Evolutionary conservation across 2,329 filamentous ascomycete genomes (phyloP).

Genomic region (Cladosporium sp.): DNA sequence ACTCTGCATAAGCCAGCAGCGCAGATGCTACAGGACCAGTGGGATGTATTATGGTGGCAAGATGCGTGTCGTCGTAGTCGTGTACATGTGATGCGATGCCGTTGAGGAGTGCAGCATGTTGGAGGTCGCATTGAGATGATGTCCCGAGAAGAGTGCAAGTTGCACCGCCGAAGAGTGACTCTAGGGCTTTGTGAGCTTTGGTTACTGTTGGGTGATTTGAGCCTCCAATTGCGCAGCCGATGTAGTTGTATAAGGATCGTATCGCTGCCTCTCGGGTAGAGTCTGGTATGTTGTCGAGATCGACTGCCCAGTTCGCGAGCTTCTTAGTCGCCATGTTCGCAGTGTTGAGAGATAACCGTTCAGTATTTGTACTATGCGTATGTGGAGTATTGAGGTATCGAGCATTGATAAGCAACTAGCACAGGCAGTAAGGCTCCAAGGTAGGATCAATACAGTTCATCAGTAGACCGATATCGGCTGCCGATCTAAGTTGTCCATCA

Average conservation of each 20-base stretch:
- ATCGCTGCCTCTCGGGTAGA: slow-evolving; percentile 43
- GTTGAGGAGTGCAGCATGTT: slow-evolving; percentile 50
- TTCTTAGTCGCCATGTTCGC: slow-evolving; percentile 44
- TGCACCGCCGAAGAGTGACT: slow-evolving; percentile 35
- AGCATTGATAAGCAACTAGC: no score
- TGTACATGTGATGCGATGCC: slow-evolving; percentile 54
- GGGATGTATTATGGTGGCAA: slow-evolving; percentile 55
- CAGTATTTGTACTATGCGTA: no score
- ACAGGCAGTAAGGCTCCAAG: background rate
- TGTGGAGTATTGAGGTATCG: no score
- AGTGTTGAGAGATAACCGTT: no score
- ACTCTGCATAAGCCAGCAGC: slow-evolving; percentile 46
- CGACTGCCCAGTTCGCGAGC: slow-evolving; percentile 46
- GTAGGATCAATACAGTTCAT: no score
- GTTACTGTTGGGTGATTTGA: slow-evolving; percentile 43
- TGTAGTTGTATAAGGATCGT: slow-evolving; percentile 52
- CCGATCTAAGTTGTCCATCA: no score
- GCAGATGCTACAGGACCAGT: slow-evolving; percentile 50
- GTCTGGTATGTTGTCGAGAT: slow-evolving; percentile 39
- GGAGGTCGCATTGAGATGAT: slow-evolving; percentile 40
- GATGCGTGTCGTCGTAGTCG: slow-evolving; percentile 56
- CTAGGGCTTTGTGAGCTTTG: slow-evolving; percentile 35
- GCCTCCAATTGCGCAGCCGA: slow-evolving; percentile 51
- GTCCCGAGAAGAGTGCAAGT: slow-evolving; percentile 36
- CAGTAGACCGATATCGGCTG: no score